Evolutionary conservation across 108 stramenopile species (phyloP).

Genomic region (Asterionellopsis glacialis): DNA sequence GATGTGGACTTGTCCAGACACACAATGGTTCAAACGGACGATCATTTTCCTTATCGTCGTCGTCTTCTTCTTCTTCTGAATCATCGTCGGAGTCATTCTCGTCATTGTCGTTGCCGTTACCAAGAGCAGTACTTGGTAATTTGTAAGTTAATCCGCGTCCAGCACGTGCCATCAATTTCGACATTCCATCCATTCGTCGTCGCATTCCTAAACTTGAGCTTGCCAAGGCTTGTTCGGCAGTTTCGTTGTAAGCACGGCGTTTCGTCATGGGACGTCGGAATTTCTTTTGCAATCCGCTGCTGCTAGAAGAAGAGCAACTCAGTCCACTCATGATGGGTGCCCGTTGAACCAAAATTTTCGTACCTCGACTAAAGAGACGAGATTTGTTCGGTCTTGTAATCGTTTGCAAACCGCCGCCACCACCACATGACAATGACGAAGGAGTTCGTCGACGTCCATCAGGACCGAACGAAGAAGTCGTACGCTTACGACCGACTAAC

Average conservation of each 20-base stretch:
- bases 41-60: constrained; percentile 55
- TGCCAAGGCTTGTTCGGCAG: constrained; percentile 56
- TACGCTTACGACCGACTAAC: constrained; percentile 7
- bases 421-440: not conserved
- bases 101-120: constrained; percentile 3
- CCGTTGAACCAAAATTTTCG: constrained; percentile 39
- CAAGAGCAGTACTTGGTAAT: constrained; percentile 19
- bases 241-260: constrained; percentile 64
- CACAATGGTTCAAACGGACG: constrained; percentile 73
- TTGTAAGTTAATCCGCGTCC: constrained; percentile 62
- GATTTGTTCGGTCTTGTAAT: not conserved
- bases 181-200: constrained; percentile 71
- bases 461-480: constrained; percentile 39
- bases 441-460: constrained; percentile 40
- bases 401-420: constrained; percentile 2
- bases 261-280: constrained; percentile 82
- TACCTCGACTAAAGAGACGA: constrained; percentile 37
- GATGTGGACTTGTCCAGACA: constrained; percentile 77
- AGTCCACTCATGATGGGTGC: too few relatives aligned
- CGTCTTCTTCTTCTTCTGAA: constrained; percentile 37
- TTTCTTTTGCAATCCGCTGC: constrained; percentile 33
- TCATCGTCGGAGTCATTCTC: constrained; percentile 15
- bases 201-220: constrained; percentile 51
- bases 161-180: constrained; percentile 64
- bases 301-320: too few relatives aligned